phyloP scores from a whole-genome alignment of 257 asterid genomes.

The Asclepias syriaca region DNA sequence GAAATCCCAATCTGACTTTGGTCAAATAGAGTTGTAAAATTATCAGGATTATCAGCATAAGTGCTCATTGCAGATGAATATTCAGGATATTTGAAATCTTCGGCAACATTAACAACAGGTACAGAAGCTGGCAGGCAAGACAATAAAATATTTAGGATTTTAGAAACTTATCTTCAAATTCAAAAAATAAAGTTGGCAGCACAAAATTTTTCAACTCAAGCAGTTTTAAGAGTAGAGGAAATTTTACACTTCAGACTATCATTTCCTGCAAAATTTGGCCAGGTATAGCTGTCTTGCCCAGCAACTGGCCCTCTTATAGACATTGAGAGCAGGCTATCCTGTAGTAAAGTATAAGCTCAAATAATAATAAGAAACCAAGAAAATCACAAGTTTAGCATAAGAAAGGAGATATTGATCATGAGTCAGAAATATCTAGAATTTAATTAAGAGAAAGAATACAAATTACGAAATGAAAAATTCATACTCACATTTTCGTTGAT shows the following conservation, averaged over 20 bases:
- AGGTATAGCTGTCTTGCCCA: slow-evolving; percentile 19
- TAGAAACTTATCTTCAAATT: slow-evolving; percentile 6
- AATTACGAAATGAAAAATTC: slow-evolving; percentile 3
- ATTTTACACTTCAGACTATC: slow-evolving; percentile 45
- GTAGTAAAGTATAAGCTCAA: slow-evolving; percentile 5
- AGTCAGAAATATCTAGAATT: background rate
- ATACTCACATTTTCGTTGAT: slow-evolving; percentile 34
- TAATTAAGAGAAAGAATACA: background rate
- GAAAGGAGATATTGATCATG: background rate
- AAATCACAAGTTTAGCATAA: slow-evolving; percentile 2
- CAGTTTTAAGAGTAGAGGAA: slow-evolving; percentile 7
- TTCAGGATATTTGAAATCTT: slow-evolving; percentile 29
- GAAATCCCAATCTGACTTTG: slow-evolving; percentile 43
- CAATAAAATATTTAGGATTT: slow-evolving; percentile 22
- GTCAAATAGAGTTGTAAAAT: slow-evolving; percentile 41
- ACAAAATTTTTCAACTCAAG: slow-evolving; percentile 1
- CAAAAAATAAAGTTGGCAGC: slow-evolving; percentile 14
- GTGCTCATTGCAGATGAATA: slow-evolving; percentile 35
- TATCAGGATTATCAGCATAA: slow-evolving; percentile 34
- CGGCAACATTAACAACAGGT: slow-evolving; percentile 33
- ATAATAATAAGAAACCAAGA: background rate
- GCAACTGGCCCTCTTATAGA: slow-evolving; percentile 16
- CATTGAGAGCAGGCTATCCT: slow-evolving; percentile 24
- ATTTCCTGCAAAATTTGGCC: slow-evolving; percentile 28
- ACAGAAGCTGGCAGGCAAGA: slow-evolving; percentile 45